These are phyloP conservation scores for Aspergillus ruber DNA, from an alignment of 2,329 filamentous ascomycete genomes.

Conservation along the genomic window DNA sequence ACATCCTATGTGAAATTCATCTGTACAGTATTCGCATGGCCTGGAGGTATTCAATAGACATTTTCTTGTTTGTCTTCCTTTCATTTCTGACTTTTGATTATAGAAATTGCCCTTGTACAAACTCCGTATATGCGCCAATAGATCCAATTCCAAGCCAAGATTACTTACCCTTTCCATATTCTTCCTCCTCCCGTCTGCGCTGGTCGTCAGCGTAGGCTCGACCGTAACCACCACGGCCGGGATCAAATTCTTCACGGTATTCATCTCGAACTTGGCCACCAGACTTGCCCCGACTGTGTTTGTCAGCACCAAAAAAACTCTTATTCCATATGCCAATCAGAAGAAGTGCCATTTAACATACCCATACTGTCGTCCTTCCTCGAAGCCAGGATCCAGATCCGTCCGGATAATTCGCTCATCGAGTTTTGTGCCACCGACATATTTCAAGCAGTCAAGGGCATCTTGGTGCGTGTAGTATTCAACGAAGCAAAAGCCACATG, in stretches of 20 bases:
- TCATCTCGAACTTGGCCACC: conserved; percentile 96
- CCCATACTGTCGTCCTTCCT: conserved; percentile 93
- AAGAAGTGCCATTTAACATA: conserved; percentile 25
- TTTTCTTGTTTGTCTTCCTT: background rate
- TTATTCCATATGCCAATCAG: background rate
- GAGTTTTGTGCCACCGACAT: conserved; percentile 94
- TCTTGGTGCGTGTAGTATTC: conserved; percentile 99
- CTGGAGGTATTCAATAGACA: conserved; percentile 20
- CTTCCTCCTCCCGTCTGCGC: conserved; percentile 51
- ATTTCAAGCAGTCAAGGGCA: conserved; percentile 96
- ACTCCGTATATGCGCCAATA: conserved; percentile 27
- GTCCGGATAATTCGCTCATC: conserved; percentile 95
- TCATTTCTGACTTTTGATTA: conserved; percentile 19
- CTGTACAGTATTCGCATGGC: conserved; percentile 10
- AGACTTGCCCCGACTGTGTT: conserved; percentile 68
- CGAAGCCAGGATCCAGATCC: conserved; percentile 90
- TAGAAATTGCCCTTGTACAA: conserved; percentile 24
- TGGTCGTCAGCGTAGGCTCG: conserved; percentile 65
- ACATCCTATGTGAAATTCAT: background rate
- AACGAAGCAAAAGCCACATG: conserved; percentile 98
- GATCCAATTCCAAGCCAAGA: conserved; percentile 8
- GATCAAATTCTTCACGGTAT: conserved; percentile 94
- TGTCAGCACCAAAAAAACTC: conserved; percentile 11
- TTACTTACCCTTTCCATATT: conserved; percentile 54
- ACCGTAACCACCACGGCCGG: conserved; percentile 84